Conservation (phyloP, 352 stramenopile genomes). For the Pythium folliculosum region DNA sequence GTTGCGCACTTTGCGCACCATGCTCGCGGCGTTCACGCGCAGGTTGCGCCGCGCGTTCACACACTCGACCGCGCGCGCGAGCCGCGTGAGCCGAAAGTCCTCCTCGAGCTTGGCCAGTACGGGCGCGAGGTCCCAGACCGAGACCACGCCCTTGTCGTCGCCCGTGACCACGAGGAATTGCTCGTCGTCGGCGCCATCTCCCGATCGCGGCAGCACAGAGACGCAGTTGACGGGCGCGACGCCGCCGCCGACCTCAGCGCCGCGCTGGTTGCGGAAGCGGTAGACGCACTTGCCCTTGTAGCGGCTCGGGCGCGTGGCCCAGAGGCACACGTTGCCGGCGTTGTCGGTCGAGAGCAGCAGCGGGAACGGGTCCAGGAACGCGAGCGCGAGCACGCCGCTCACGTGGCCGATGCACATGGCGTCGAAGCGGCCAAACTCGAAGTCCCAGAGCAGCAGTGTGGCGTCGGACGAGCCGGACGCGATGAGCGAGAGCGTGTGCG, state of each 20-base stretch:
- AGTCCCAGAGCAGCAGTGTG: slow-evolving; percentile 83
- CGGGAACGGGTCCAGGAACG: slow-evolving; percentile 77
- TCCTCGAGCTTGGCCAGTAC: slow-evolving; percentile 58
- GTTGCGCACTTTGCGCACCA: slow-evolving; percentile 72
- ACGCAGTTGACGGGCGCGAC: slow-evolving; percentile 55
- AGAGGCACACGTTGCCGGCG: slow-evolving; percentile 74
- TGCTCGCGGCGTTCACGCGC: slow-evolving; percentile 62
- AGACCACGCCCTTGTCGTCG: slow-evolving; percentile 79
- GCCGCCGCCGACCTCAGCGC: slow-evolving; percentile 31
- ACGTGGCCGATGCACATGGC: slow-evolving; percentile 75
- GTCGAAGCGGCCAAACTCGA: slow-evolving; percentile 84
- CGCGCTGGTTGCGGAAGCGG: slow-evolving; percentile 65
- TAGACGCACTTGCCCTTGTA: slow-evolving; percentile 79
- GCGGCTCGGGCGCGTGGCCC: slow-evolving; percentile 63
- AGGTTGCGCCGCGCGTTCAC: slow-evolving; percentile 73
- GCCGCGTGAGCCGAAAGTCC: slow-evolving; percentile 41
- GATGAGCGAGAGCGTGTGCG: slow-evolving; percentile 71
- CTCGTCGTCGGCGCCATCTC: slow-evolving; percentile 17
- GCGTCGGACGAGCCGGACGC: slow-evolving; percentile 72
- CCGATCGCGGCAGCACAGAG: slow-evolving; percentile 31
- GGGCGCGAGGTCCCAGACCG: slow-evolving; percentile 70
- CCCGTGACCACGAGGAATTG: slow-evolving; percentile 68
- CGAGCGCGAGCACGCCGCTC: slow-evolving; percentile 59
- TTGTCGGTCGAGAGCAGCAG: slow-evolving; percentile 71
- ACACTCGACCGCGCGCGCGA: slow-evolving; percentile 66